A percentile compares a stretch with the other conserved stretches of the same genome.
These are phyloP conservation scores for Leptosphaerulina australis DNA, from an alignment of 2,329 filamentous ascomycete genomes.

Conservation along the genomic window DNA sequence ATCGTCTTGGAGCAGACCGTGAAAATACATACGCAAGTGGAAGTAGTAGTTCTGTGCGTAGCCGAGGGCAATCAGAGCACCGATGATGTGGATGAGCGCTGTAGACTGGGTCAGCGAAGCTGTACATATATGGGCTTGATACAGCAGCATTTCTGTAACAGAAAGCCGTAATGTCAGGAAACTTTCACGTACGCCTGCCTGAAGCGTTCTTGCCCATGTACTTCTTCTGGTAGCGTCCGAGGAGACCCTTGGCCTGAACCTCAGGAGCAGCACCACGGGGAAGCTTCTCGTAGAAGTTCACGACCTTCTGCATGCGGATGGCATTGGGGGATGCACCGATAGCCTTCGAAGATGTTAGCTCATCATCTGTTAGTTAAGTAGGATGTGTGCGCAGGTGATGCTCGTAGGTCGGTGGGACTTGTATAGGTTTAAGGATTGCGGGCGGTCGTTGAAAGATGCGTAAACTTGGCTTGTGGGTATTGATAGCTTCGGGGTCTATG, in stretches of 20 bases:
- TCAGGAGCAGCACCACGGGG: constrained; percentile 90
- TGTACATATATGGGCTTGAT: not conserved
- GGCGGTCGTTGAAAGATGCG: constrained; percentile 1
- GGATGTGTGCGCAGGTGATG: not conserved
- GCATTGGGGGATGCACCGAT: constrained; percentile 95
- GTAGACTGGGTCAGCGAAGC: constrained; percentile 29
- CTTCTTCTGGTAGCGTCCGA: constrained; percentile 81
- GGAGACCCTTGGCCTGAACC: constrained; percentile 77
- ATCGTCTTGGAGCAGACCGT: not conserved
- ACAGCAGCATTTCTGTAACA: not conserved
- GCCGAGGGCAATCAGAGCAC: constrained; percentile 76
- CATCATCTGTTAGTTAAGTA: not conserved
- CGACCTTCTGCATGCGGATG: constrained; percentile 95
- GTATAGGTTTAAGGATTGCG: not conserved
- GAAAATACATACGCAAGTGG: constrained; percentile 82
- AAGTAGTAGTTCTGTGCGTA: constrained; percentile 99
- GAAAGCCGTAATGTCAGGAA: not conserved
- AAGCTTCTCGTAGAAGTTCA: constrained; percentile 98
- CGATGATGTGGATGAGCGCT: constrained; percentile 91
- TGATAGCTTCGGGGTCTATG: constrained; percentile 17
- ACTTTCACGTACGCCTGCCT: constrained; percentile 79
- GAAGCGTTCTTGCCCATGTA: constrained; percentile 97
- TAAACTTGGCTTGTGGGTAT: not conserved
- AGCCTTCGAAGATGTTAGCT: constrained; percentile 64
- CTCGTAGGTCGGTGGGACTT: not conserved